Percentiles rank a stretch among this genome's conserved stretches.
Conservation (phyloP, 1,284 basidiomycete genomes). For the Ceratobasidium sp. region DNA sequence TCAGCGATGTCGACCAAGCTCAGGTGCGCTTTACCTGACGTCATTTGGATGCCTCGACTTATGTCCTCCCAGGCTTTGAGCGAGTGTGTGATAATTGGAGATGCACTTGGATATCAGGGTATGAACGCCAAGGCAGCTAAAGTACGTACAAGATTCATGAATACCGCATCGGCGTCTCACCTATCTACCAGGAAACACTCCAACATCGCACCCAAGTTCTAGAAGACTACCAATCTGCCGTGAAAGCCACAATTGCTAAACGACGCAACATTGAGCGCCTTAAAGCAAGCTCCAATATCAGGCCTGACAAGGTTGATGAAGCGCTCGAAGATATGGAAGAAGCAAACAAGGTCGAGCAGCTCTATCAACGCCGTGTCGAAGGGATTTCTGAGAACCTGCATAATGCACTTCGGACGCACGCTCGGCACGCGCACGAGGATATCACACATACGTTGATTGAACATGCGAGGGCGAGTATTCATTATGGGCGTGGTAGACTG, state of each 20-base stretch:
- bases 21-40: constrained; percentile 61
- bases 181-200: constrained; percentile 73
- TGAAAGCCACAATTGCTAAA: constrained; percentile 92
- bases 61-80: constrained; percentile 72
- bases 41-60: constrained; percentile 7
- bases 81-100: constrained; percentile 92
- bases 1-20: constrained; percentile 86
- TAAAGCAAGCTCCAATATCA: constrained; percentile 84
- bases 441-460: constrained; percentile 88
- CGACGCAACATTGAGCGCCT: constrained; percentile 89
- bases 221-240: constrained; percentile 92
- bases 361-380: constrained; percentile 82
- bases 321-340: constrained; percentile 94
- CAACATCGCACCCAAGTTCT: constrained; percentile 87
- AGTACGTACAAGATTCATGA: constrained; percentile 52
- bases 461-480: constrained; percentile 88
- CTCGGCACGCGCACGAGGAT: constrained; percentile 88
- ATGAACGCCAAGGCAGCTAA: constrained; percentile 95
- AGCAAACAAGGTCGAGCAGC: constrained; percentile 89
- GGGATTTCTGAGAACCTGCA: constrained; percentile 94
- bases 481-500: constrained; percentile 90
- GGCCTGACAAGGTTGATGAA: constrained; percentile 89
- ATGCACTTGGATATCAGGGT: constrained; percentile 93
- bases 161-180: background rate
- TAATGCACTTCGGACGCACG: constrained; percentile 84